Evolutionary conservation across 805 yeast genomes (phyloP), one percentile per base, ranked within the genome.

Genomic region (Maudiozyma serrabonitensis): DNA sequence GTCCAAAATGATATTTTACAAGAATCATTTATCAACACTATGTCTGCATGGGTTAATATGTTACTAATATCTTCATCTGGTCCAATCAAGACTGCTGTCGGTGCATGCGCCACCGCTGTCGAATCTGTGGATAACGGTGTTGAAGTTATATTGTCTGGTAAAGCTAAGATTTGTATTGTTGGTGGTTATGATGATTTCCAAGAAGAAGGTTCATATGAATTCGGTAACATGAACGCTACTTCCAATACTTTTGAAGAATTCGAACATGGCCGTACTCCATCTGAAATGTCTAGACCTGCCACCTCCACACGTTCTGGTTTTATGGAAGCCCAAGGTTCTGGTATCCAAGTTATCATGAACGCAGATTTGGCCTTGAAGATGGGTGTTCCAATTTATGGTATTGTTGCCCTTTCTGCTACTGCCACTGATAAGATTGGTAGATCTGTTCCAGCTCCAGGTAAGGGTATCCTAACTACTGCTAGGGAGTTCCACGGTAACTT

Each of bases 161-260:
- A 90, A 72, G 99, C 99, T 50, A 89, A 88, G 79, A 81, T 93
- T 61, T 88, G 93, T 71, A 76, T 93, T 63, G 97, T 91, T 61
- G 99, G 99, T 79, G 99, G 99, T 73, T 89, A 87, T 69, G 99
- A 93, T 75, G 99, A 93, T 66, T 90, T 93, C 91, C 96, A 89
- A 72, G 99, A 93, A 73, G 99, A 93, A 74, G 97, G 98, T 59
- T 89, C 97, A 52, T 85, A 81, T 64, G 99, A 93, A 72, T 93
- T 93, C 71, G 99, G 87, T 62, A 93, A 93, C 76, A 93, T 93
- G 99, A 90, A 90, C 64, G 99, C 99, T 44, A 93, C 99, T 43
- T 85, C 96, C 31, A 88, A 91, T 72, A 76, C 97, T 26, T 65
- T 79, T 52, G 87, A 82, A 52, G 99, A 93, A 74, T 75, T 84